Percentiles rank a stretch among this genome's conserved stretches.
Conservation (phyloP, 2,329 filamentous ascomycete genomes). For the Myriosclerotinia scirpicola region DNA sequence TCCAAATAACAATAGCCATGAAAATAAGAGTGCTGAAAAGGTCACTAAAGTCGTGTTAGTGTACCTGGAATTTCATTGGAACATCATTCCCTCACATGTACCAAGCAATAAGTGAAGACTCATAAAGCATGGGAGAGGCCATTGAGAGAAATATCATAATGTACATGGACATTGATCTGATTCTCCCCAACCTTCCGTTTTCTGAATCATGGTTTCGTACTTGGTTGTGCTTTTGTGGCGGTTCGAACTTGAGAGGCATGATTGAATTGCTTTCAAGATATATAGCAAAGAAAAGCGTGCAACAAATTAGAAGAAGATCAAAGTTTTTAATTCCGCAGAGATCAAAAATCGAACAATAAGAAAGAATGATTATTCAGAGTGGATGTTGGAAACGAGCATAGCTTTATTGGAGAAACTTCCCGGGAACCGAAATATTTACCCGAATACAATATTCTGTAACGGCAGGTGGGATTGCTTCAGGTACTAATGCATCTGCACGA, state of each 20-base stretch:
- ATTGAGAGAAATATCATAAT: conserved; percentile 23
- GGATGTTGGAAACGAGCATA: neutral
- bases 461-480: neutral
- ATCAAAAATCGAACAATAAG: neutral
- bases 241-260: neutral
- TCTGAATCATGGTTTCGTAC: conserved; percentile 10
- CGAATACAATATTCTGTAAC: neutral
- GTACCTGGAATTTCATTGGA: neutral
- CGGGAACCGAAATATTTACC: neutral
- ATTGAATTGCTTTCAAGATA: neutral
- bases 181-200: neutral
- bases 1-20: conserved; percentile 16
- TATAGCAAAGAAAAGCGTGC: neutral
- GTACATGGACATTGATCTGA: conserved; percentile 15
- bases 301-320: neutral
- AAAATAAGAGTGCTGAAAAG: conserved; percentile 19
- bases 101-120: conserved; percentile 19
- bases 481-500: neutral
- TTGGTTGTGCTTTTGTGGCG: neutral
- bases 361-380: neutral
- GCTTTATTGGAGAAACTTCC: neutral
- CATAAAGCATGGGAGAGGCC: conserved; percentile 27
- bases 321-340: neutral
- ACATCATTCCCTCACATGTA: conserved; percentile 21
- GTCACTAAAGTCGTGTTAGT: conserved; percentile 5